Percentiles rank a stretch among this genome's conserved stretches.
Conservation (phyloP, 2,329 filamentous ascomycete species). For the Colletotrichum cereale region DNA sequence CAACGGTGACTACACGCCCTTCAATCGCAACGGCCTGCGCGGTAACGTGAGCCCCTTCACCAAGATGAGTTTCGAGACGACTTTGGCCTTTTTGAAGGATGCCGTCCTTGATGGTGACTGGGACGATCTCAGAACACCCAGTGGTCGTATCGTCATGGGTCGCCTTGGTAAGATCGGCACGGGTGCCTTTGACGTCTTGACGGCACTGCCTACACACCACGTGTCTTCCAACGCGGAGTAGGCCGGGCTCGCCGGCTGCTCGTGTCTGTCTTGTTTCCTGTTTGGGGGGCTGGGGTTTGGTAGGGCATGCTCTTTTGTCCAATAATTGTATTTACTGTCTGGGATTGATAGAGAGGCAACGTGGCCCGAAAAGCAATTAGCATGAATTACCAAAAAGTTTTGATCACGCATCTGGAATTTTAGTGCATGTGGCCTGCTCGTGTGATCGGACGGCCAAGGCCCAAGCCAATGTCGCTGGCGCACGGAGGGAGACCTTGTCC, state of each 20-base stretch:
- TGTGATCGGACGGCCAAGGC: not conserved
- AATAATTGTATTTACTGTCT: slow-evolving; percentile 34
- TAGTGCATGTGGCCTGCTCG: not conserved
- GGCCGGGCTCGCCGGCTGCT: not conserved
- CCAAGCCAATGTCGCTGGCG: not conserved
- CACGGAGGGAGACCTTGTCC: not conserved
- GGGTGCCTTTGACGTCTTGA: slow-evolving; percentile 90
- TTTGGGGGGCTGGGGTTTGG: slow-evolving; percentile 19
- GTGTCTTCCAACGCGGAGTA: slow-evolving; percentile 40
- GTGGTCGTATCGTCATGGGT: slow-evolving; percentile 89
- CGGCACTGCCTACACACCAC: slow-evolving; percentile 67
- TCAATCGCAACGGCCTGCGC: slow-evolving; percentile 90
- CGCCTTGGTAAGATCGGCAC: slow-evolving; percentile 87
- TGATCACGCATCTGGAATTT: not conserved
- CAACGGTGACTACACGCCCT: slow-evolving; percentile 87
- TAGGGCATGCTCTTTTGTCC: slow-evolving; percentile 15
- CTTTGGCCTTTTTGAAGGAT: slow-evolving; percentile 91
- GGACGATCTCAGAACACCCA: slow-evolving; percentile 89
- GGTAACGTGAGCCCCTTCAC: slow-evolving; percentile 91
- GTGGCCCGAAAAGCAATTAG: slow-evolving; percentile 33
- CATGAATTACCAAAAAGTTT: slow-evolving; percentile 3
- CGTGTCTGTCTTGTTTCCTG: slow-evolving; percentile 10
- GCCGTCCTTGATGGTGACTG: slow-evolving; percentile 90
- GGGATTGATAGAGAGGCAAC: slow-evolving; percentile 30
- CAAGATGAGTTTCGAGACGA: slow-evolving; percentile 99